Conservation (phyloP, 805 yeast genomes). For the Myxozyma neglecta region DNA sequence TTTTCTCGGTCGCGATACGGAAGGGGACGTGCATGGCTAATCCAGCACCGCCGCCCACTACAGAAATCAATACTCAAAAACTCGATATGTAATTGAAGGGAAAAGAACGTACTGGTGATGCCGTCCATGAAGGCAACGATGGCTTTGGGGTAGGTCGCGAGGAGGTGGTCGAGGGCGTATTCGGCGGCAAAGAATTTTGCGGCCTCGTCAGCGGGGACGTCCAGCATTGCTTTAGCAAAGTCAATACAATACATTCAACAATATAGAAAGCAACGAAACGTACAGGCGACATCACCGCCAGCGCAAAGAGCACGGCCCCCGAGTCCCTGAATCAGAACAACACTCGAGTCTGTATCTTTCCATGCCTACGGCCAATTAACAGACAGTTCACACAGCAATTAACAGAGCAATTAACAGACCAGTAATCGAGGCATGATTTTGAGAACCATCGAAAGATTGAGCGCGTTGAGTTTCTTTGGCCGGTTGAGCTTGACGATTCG, state of each 20-base stretch:
- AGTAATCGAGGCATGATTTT: slow-evolving; percentile 66
- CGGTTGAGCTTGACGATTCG: slow-evolving; percentile 78
- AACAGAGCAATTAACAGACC: slow-evolving; percentile 10
- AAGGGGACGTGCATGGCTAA: slow-evolving; percentile 86
- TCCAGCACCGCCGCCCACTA: slow-evolving; percentile 98
- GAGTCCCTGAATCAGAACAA: slow-evolving; percentile 66
- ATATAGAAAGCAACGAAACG: background rate
- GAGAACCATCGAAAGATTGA: slow-evolving; percentile 71
- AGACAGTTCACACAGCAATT: background rate
- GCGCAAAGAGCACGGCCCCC: slow-evolving; percentile 79
- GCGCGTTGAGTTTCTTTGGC: slow-evolving; percentile 79
- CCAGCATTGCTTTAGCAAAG: slow-evolving; percentile 55
- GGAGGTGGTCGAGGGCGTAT: slow-evolving; percentile 73
- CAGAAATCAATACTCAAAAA: background rate
- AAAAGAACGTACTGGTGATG: slow-evolving; percentile 51
- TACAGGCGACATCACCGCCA: slow-evolving; percentile 81
- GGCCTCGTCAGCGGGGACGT: slow-evolving; percentile 40
- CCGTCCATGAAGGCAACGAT: slow-evolving; percentile 85
- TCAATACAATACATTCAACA: background rate
- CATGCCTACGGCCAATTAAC: slow-evolving; percentile 10
- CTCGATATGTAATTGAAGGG: background rate
- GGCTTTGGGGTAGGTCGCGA: slow-evolving; percentile 85
- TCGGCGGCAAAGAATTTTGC: slow-evolving; percentile 73
- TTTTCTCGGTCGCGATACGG: slow-evolving; percentile 87
- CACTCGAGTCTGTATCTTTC: slow-evolving; percentile 57